A percentile compares a stretch with the other conserved stretches of the same genome.
Conservation (phyloP, 257 asterid genomes). For the Solanum rostratum region DNA sequence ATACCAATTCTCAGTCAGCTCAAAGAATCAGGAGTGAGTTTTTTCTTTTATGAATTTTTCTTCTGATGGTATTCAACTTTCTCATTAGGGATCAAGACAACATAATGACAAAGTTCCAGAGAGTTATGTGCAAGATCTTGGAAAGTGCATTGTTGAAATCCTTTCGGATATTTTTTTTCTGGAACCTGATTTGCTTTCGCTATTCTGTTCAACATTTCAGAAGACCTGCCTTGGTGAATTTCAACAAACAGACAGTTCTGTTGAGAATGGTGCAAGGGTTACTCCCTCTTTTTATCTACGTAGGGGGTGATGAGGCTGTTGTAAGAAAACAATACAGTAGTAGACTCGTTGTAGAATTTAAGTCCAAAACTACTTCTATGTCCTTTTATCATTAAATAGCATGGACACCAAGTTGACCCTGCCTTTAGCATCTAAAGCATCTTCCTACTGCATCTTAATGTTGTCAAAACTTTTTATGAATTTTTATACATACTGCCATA, state of each 20-base stretch:
- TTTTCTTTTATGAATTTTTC: constrained; percentile 23
- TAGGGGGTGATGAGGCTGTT: neutral
- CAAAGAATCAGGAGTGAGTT: constrained; percentile 26
- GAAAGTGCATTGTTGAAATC: constrained; percentile 71
- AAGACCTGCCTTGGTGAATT: constrained; percentile 47
- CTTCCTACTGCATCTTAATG: too few relatives aligned
- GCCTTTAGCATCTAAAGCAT: too few relatives aligned
- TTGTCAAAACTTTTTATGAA: too few relatives aligned
- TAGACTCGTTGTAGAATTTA: neutral
- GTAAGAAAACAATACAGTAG: neutral
- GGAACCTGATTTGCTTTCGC: constrained; percentile 37
- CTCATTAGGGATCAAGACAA: constrained; percentile 39
- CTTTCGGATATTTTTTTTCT: constrained; percentile 47
- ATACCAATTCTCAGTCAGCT: constrained; percentile 33
- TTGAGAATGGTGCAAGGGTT: constrained; percentile 31
- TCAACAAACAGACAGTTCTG: constrained; percentile 35
- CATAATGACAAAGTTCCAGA: constrained; percentile 31
- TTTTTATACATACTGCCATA: too few relatives aligned
- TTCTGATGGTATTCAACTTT: constrained; percentile 21
- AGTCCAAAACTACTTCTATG: neutral
- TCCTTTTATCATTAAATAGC: neutral
- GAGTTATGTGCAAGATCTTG: constrained; percentile 52
- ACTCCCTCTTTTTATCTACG: neutral
- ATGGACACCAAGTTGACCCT: too few relatives aligned
- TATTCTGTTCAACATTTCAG: constrained; percentile 55